These are phyloP conservation scores for Calonectria hawksworthii DNA, from an alignment of 2,329 filamentous ascomycete species.

Conservation along the genomic window DNA sequence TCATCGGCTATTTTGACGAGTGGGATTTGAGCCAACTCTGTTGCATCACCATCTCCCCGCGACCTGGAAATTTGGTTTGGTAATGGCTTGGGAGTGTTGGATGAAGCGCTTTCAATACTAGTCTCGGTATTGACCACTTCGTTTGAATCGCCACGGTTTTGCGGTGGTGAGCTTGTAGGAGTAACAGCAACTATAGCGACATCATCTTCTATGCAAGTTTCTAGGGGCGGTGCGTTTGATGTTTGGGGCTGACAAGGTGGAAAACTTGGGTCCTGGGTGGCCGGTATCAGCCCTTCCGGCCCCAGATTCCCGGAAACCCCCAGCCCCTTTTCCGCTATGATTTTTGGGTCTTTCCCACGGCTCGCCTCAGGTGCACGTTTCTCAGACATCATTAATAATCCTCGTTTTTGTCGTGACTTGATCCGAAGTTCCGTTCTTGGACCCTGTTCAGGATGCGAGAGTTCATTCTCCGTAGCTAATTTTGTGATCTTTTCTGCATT, in stretches of 20 bases:
- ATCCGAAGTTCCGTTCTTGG: conserved; percentile 63
- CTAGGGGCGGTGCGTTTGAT: neutral
- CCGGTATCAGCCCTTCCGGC: neutral
- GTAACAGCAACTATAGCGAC: too few species aligned
- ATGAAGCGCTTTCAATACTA: neutral
- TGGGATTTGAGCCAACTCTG: neutral
- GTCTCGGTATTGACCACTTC: neutral
- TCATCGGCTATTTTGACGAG: neutral
- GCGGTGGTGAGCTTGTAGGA: too few species aligned
- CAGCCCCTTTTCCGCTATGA: neutral
- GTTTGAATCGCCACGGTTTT: neutral
- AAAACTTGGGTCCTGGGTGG: neutral
- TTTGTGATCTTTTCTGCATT: neutral
- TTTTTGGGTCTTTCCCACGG: neutral
- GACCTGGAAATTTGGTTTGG: neutral
- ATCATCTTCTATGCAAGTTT: neutral
- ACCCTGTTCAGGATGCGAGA: conserved; percentile 32
- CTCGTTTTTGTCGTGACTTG: conserved; percentile 61
- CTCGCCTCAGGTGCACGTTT: conserved; percentile 34
- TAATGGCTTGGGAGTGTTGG: neutral
- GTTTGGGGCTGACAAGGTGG: too few species aligned
- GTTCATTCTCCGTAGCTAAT: neutral
- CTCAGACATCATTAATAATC: conserved; percentile 62
- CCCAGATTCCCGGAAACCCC: neutral
- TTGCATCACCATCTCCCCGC: neutral